Conservation (phyloP, 768 basidiomycete species). For the Dentipellis fragilis region DNA sequence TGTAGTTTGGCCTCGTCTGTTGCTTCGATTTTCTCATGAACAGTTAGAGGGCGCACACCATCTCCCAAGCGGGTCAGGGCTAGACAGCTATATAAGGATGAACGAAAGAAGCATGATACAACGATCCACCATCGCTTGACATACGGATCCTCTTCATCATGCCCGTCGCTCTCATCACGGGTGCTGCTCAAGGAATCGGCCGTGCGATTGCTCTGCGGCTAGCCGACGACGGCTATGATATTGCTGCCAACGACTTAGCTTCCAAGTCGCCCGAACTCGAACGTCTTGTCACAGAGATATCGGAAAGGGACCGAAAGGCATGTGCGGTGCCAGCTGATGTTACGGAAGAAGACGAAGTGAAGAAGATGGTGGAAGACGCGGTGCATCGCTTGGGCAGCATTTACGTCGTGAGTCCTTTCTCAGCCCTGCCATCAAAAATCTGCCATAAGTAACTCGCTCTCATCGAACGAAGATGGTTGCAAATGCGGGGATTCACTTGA, state of each 20-base stretch:
- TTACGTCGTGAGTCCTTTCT: not conserved
- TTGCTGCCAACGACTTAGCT: conserved; percentile 31
- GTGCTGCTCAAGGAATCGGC: conserved; percentile 38
- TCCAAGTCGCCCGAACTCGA: not conserved
- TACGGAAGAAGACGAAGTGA: not conserved
- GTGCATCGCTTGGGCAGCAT: not conserved
- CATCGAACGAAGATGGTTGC: not conserved
- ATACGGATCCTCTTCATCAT: not conserved
- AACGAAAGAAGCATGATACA: too few species aligned
- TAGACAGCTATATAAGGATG: too few species aligned
- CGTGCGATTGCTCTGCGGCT: conserved; percentile 36
- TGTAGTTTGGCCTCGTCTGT: too few species aligned
- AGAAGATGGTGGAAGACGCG: not conserved
- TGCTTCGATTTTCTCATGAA: too few species aligned
- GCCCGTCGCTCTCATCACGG: conserved; percentile 32
- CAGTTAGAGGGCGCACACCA: too few species aligned
- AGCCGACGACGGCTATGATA: conserved; percentile 35
- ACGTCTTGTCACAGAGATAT: not conserved
- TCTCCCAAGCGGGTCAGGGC: too few species aligned
- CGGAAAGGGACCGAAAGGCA: not conserved
- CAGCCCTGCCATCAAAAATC: too few species aligned
- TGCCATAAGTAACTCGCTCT: not conserved
- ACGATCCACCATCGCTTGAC: too few species aligned
- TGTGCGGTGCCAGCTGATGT: not conserved
- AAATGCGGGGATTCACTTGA: not conserved